Evolutionary conservation across 768 basidiomycete species (phyloP).

Genomic region (Boletus sensibilis): DNA sequence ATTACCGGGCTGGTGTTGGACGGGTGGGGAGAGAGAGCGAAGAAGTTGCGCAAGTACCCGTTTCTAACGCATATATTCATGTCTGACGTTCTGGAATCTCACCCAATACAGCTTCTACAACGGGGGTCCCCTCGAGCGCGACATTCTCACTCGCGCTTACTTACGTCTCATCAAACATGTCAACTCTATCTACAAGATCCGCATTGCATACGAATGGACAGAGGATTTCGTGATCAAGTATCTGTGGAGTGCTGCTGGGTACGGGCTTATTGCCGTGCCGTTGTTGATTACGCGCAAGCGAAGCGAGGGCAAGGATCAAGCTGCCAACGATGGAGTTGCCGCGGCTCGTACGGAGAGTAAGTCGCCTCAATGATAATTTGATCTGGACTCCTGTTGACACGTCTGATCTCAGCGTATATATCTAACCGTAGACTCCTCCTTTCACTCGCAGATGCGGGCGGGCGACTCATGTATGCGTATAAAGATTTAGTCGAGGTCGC

Average conservation of each 20-base stretch:
- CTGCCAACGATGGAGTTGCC: conserved; percentile 34
- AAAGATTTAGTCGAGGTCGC: conserved; percentile 96
- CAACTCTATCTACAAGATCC: conserved; percentile 92
- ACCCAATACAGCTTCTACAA: conserved; percentile 72
- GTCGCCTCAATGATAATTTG: conserved; percentile 3
- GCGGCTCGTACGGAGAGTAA: conserved; percentile 52
- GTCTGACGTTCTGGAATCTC: neutral
- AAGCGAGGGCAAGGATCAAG: conserved; percentile 5
- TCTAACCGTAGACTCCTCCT: conserved; percentile 88
- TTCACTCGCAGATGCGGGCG: conserved; percentile 95
- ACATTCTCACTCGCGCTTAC: conserved; percentile 79
- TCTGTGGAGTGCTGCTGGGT: conserved; percentile 91
- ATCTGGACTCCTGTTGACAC: neutral
- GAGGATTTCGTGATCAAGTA: conserved; percentile 98
- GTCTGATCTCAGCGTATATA: conserved; percentile 63
- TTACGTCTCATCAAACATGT: conserved; percentile 80
- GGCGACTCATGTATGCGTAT: conserved; percentile 93
- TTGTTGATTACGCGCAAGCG: conserved; percentile 64
- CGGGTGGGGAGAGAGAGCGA: conserved; percentile 87
- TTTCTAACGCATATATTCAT: neutral
- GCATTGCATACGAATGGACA: conserved; percentile 92
- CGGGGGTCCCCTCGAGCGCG: conserved; percentile 79
- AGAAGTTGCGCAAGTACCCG: conserved; percentile 75
- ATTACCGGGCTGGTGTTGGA: conserved; percentile 85
- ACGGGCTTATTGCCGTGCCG: conserved; percentile 88